Evolutionary conservation across 345 rosid species (phyloP), one percentile per base, ranked within the genome.

Genomic region (Sisymbrium irio): DNA sequence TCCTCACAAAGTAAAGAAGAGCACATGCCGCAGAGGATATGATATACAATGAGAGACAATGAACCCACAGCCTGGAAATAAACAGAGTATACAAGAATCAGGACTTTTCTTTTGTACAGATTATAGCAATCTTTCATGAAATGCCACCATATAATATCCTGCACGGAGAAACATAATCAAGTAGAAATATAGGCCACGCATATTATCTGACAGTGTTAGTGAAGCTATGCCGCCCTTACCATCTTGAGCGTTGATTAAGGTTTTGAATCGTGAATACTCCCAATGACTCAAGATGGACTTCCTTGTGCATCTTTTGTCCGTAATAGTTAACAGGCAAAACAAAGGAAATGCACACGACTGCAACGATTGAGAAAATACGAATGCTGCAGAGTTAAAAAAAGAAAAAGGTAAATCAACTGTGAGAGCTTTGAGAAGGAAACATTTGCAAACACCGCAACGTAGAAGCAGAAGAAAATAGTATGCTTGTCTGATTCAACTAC

Each of bases 241-340:
- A 95, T 80, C 69, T 69, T 51, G 99, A 95, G 77, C 96, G 88
- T 84, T 72, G 82, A 66, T 82, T 61, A 57, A 95, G 89, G 78
- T 92, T 95, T 73, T 63, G 93, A 75, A 95, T 92, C 7, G 97
- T 80, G 75, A 90, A 95, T 25, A 88, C 85, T 5, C 75, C 88
- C 60, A 88, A 65, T 6, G 88, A 80, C 76, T 88, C 98, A 32
- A 82, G 62, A 72, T 85, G 82, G 10, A 86, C 80, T 63, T 65
- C 54, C 80, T 80, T 83, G 82, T 88, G 98, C 50, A 82, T 86
- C 22, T 71, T 83, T 77, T 82, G 78, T 57, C 99, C 97, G 79
- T 83, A 83, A 79, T 95, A 95, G 77, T 95, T 95, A 75, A 89
- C 81, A 20, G 99, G 98, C 35, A 90, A 87, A 78, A 95, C 97